Conservation (phyloP, 805 yeast genomes). For the Metschnikowia bowlesiae region DNA sequence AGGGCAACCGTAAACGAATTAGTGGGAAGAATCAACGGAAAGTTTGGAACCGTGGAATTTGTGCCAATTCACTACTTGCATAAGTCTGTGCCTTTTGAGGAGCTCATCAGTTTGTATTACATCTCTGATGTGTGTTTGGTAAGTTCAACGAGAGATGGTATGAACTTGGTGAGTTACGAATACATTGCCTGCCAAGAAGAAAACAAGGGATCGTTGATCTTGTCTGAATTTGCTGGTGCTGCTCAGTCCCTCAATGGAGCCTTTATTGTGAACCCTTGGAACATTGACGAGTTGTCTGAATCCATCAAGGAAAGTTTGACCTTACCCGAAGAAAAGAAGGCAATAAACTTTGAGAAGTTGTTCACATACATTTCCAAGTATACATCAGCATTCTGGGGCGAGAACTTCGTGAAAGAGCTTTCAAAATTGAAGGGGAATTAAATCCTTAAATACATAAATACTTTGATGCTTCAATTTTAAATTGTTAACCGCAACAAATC, state of each 20-base stretch:
- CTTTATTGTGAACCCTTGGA: constrained; percentile 95
- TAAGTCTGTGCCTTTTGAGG: constrained; percentile 85
- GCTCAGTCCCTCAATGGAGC: constrained; percentile 97
- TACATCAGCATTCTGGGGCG: constrained; percentile 97
- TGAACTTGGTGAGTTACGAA: constrained; percentile 95
- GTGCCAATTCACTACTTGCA: constrained; percentile 97
- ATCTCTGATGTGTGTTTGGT: constrained; percentile 89
- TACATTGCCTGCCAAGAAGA: constrained; percentile 93
- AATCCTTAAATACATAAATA: background rate
- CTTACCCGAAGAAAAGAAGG: constrained; percentile 74
- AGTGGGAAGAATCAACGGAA: constrained; percentile 94
- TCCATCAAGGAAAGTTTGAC: constrained; percentile 86
- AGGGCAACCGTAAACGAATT: constrained; percentile 93
- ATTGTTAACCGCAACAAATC: background rate
- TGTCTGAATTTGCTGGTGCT: constrained; percentile 98
- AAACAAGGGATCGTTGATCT: constrained; percentile 77
- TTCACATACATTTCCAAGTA: constrained; percentile 87
- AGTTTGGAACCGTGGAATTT: constrained; percentile 94
- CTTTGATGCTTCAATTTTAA: background rate
- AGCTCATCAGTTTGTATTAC: constrained; percentile 81
- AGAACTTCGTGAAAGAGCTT: constrained; percentile 86
- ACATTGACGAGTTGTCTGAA: constrained; percentile 85
- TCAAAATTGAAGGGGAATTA: constrained; percentile 27
- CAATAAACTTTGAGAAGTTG: constrained; percentile 74
- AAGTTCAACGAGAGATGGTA: constrained; percentile 94